Conservation (phyloP, 2,329 filamentous ascomycete genomes). For the Huntiella omanensis region DNA sequence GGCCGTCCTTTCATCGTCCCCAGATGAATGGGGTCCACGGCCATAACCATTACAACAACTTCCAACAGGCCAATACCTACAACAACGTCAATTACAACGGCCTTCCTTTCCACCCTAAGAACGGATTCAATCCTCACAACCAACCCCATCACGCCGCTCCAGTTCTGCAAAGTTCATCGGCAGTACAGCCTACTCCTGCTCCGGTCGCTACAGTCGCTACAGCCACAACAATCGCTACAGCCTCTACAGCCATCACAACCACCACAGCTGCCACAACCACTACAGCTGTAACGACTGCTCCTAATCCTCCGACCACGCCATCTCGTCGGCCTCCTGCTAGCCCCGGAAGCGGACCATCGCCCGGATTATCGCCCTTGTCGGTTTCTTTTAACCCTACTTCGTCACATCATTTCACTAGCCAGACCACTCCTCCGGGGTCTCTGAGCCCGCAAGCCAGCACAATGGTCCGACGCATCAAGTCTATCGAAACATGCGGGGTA, state of each 20-base stretch:
- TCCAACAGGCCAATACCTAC: background rate
- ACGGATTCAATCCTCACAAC: background rate
- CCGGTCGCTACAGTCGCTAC: background rate
- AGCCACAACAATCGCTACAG: background rate
- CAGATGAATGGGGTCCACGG: background rate
- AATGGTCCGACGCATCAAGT: background rate
- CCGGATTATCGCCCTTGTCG: background rate
- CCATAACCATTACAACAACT: background rate
- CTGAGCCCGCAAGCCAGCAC: background rate
- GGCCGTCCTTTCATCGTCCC: background rate
- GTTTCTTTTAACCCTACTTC: slow-evolving; percentile 3
- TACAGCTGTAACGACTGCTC: background rate
- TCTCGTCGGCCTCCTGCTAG: background rate
- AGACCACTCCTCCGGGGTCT: background rate
- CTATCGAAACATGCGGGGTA: slow-evolving; percentile 1
- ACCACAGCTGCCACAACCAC: background rate
- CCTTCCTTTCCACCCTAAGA: background rate
- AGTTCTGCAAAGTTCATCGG: background rate
- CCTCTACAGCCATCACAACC: background rate
- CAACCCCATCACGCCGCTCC: background rate
- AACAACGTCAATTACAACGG: background rate
- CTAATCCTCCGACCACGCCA: background rate
- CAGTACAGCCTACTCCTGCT: background rate
- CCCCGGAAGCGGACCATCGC: background rate
- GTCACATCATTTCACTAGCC: slow-evolving; percentile 2